A percentile compares a stretch with the other conserved stretches of the same genome.
These are phyloP conservation scores for Gnaphalium uliginosum DNA, from an alignment of 129 eudicot genomes.

Conservation along the genomic window DNA sequence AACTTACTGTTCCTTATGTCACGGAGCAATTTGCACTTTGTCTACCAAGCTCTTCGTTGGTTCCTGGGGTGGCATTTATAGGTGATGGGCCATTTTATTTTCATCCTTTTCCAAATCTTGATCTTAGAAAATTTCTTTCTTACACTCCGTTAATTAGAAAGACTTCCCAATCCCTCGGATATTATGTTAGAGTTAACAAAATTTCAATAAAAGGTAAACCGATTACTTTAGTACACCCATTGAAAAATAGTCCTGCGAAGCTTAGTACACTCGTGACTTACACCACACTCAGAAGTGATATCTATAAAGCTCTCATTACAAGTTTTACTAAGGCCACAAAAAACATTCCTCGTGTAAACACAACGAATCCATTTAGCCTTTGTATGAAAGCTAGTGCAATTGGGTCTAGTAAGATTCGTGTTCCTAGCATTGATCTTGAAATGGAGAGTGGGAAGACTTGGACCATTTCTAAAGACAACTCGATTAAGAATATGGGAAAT, in stretches of 20 bases:
- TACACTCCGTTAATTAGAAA: conserved; percentile 35
- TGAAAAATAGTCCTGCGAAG: neutral
- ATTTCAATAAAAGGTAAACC: conserved; percentile 27
- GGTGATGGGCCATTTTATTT: conserved; percentile 44
- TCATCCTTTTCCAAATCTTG: conserved; percentile 29
- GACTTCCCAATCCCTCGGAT: conserved; percentile 15
- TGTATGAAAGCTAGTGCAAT: conserved; percentile 37
- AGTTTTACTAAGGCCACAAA: conserved; percentile 20
- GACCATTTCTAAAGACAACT: conserved; percentile 40
- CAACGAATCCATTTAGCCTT: conserved; percentile 30
- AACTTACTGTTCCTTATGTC: neutral
- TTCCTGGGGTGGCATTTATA: conserved; percentile 41
- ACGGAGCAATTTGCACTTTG: conserved; percentile 44
- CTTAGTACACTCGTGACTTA: conserved; percentile 37
- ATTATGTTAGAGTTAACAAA: conserved; percentile 28
- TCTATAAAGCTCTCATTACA: conserved; percentile 25
- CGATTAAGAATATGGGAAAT: conserved; percentile 29
- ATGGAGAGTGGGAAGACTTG: conserved; percentile 34
- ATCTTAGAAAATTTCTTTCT: conserved; percentile 26
- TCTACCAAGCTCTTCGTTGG: conserved; percentile 29
- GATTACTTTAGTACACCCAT: neutral
- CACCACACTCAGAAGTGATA: conserved; percentile 43
- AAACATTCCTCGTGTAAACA: conserved; percentile 28
- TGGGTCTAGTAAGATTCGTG: conserved; percentile 1
- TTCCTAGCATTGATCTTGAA: conserved; percentile 38